phyloP scores from a whole-genome alignment of 352 stramenopile species.

The Pythium oligandrum region DNA sequence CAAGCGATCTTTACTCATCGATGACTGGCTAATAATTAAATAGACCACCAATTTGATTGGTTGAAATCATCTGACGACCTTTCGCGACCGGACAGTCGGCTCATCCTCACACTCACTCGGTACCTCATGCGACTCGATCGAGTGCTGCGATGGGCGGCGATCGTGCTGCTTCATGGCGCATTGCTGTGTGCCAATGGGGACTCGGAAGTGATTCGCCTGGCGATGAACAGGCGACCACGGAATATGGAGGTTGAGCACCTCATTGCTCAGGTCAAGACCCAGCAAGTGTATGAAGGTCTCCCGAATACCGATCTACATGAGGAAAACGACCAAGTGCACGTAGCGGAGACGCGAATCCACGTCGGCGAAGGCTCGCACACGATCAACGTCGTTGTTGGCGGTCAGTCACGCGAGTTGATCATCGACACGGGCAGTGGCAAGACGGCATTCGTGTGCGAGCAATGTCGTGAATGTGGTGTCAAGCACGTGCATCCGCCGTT shows the following conservation, averaged over 20 bases:
- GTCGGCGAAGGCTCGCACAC: slow-evolving; percentile 67
- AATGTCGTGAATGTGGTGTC: slow-evolving; percentile 84
- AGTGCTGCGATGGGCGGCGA: not conserved
- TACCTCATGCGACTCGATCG: not conserved
- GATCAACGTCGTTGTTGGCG: slow-evolving; percentile 57
- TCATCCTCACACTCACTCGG: too few relatives aligned
- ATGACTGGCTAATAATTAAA: too few relatives aligned
- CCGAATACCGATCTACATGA: too few relatives aligned
- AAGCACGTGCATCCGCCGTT: slow-evolving; percentile 84
- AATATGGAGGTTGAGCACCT: slow-evolving; percentile 11
- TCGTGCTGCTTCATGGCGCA: not conserved
- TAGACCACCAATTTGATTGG: too few relatives aligned
- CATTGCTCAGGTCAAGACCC: slow-evolving; percentile 2
- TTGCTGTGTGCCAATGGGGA: too few relatives aligned
- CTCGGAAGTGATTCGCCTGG: slow-evolving; percentile 34
- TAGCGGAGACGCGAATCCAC: slow-evolving; percentile 35
- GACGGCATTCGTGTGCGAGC: slow-evolving; percentile 94
- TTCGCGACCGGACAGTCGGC: too few relatives aligned
- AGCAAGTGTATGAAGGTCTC: slow-evolving; percentile 1
- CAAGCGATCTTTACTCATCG: too few relatives aligned
- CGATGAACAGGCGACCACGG: slow-evolving; percentile 18
- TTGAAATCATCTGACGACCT: too few relatives aligned
- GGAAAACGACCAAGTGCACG: slow-evolving; percentile 1
- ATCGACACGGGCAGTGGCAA: slow-evolving; percentile 95
- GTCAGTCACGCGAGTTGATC: slow-evolving; percentile 85